Percentiles rank a stretch among this genome's conserved stretches.
phyloP scores from a whole-genome alignment of 2,329 filamentous ascomycete species.

The Alternaria triticina region DNA sequence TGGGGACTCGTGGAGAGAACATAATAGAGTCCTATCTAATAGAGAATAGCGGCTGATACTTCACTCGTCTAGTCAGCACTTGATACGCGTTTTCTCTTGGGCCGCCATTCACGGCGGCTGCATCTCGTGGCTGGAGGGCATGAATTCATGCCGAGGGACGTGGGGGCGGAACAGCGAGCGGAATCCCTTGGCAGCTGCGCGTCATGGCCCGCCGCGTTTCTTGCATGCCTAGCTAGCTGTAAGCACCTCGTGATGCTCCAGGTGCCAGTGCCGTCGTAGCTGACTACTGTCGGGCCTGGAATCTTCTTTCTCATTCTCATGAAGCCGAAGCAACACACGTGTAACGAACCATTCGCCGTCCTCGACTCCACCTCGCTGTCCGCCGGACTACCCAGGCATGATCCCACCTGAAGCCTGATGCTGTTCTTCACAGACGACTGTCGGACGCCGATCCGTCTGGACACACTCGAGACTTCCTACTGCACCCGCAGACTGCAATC shows the following conservation, averaged over 20 bases:
- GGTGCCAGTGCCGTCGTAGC: slow-evolving; percentile 1
- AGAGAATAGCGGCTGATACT: background rate
- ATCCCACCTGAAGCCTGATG: slow-evolving; percentile 28
- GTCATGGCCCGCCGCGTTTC: slow-evolving; percentile 14
- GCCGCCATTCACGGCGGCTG: slow-evolving; percentile 3
- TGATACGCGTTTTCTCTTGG: background rate
- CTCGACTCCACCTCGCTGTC: background rate
- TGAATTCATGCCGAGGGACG: background rate
- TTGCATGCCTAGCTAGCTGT: background rate
- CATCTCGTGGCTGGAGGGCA: background rate
- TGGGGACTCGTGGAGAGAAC: background rate
- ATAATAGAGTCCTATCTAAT: background rate
- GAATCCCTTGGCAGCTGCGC: slow-evolving; percentile 13
- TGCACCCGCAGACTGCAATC: background rate
- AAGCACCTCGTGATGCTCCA: slow-evolving; percentile 8
- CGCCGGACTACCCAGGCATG: slow-evolving; percentile 2
- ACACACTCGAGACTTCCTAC: background rate
- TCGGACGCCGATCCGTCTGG: slow-evolving; percentile 9
- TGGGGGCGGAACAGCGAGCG: background rate
- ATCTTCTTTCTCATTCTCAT: background rate
- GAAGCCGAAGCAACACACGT: slow-evolving; percentile 2
- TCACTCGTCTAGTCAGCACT: background rate
- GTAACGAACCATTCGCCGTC: background rate
- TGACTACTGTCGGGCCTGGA: slow-evolving; percentile 2
- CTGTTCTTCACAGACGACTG: slow-evolving; percentile 15